Evolutionary conservation across 371 early-diverging fungal species (phyloP).

Genomic region (Funneliformis caledonium): DNA sequence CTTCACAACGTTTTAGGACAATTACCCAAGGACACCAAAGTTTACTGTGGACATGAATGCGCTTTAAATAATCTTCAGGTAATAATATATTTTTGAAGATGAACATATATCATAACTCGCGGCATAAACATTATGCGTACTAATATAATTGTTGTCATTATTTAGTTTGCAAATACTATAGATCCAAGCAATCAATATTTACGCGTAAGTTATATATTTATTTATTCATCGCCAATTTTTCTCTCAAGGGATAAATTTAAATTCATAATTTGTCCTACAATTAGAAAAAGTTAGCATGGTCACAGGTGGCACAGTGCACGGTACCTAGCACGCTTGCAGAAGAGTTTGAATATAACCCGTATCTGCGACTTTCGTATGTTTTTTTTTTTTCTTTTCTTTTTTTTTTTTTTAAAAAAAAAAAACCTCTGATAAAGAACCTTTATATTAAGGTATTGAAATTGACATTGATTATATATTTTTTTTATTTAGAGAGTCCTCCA

Average conservation of each 20-base stretch:
- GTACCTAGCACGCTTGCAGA: constrained; percentile 90
- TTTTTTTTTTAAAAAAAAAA: neutral
- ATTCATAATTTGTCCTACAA: neutral
- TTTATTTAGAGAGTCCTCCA: constrained; percentile 56
- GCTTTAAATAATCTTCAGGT: constrained; percentile 67
- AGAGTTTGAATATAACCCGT: constrained; percentile 86
- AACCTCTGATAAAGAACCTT: neutral
- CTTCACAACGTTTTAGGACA: constrained; percentile 65
- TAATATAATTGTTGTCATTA: neutral
- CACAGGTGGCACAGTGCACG: constrained; percentile 58
- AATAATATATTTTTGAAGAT: constrained; percentile 38
- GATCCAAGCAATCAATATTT: constrained; percentile 34
- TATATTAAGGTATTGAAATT: too few relatives aligned
- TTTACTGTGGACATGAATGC: constrained; percentile 93
- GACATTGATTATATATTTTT: neutral
- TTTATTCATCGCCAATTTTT: neutral
- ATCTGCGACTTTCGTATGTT: constrained; percentile 74
- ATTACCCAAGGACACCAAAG: constrained; percentile 80
- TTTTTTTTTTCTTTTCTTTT: neutral
- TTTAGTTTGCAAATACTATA: constrained; percentile 34
- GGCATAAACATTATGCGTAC: constrained; percentile 19
- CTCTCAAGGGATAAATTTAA: neutral
- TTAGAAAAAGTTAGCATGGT: constrained; percentile 63
- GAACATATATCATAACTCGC: constrained; percentile 19
- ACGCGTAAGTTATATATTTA: constrained; percentile 18